Evolutionary conservation across 2,329 filamentous ascomycete species (phyloP).

Genomic region (Cladorrhinum sp.): DNA sequence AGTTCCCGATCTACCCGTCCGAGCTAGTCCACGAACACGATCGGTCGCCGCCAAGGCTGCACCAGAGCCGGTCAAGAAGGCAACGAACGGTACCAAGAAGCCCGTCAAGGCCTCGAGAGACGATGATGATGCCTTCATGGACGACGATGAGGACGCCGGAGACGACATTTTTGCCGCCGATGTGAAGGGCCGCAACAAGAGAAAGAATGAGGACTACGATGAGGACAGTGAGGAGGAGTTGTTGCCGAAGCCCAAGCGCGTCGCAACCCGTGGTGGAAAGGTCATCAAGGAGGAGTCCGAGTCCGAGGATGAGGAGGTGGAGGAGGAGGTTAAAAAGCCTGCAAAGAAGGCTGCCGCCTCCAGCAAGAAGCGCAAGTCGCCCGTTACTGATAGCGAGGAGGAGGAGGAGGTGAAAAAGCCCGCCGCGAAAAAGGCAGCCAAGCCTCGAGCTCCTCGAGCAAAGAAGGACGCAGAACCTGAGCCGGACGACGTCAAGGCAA

Average conservation of each 20-base stretch:
- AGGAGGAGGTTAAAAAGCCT: conserved; percentile 32
- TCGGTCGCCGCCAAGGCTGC: conserved; percentile 34
- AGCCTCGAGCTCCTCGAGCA: conserved; percentile 54
- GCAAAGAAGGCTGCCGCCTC: conserved; percentile 31
- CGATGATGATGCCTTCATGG: conserved; percentile 57
- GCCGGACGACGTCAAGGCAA: conserved; percentile 71
- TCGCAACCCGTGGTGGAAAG: conserved; percentile 44
- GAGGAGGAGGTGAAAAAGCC: conserved; percentile 49
- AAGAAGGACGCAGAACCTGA: conserved; percentile 68
- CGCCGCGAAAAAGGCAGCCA: conserved; percentile 62
- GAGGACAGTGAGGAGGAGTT: conserved; percentile 71
- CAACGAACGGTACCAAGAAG: conserved; percentile 37
- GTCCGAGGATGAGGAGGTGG: conserved; percentile 29
- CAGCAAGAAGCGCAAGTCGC: conserved; percentile 57
- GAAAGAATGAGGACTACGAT: conserved; percentile 72
- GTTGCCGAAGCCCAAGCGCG: conserved; percentile 57
- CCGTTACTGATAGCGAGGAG: conserved; percentile 53
- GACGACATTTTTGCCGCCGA: conserved; percentile 83
- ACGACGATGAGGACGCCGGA: conserved; percentile 68
- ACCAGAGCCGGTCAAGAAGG: conserved; percentile 31
- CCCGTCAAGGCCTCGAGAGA: conserved; percentile 43
- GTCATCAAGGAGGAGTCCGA: conserved; percentile 36
- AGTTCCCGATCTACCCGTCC: conserved; percentile 34
- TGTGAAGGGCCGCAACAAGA: conserved; percentile 61
- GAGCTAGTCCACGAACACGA: conserved; percentile 53